Percentiles rank a stretch among this genome's conserved stretches.
Evolutionary conservation across 2,329 filamentous ascomycete genomes (phyloP).

Genomic region (Ascocoryne sarcoides): DNA sequence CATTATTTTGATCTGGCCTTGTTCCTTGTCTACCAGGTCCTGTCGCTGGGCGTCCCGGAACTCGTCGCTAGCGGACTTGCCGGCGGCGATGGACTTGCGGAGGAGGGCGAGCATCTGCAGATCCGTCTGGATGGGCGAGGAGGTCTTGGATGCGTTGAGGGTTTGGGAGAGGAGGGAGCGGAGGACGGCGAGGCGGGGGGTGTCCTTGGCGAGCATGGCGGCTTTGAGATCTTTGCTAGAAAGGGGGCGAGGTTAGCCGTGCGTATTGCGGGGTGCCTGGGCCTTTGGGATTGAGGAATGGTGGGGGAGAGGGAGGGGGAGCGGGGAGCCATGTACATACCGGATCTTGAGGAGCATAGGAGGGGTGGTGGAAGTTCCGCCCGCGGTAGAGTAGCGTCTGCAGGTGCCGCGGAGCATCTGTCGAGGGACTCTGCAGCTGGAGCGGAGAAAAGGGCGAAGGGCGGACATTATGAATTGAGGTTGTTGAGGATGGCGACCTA

Average conservation of each 20-base stretch:
- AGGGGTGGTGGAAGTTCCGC: no score
- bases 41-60: slow-evolving; percentile 54
- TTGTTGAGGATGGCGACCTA: no score
- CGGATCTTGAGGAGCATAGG: no score
- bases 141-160: slow-evolving; percentile 67
- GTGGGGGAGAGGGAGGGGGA: neutral
- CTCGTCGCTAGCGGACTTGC: slow-evolving; percentile 51
- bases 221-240: slow-evolving; percentile 47
- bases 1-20: slow-evolving; percentile 54
- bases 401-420: neutral
- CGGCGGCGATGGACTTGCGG: slow-evolving; percentile 50
- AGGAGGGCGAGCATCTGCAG: slow-evolving; percentile 60
- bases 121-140: slow-evolving; percentile 60
- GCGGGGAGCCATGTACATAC: neutral
- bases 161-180: slow-evolving; percentile 60
- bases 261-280: neutral
- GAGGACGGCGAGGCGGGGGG: slow-evolving; percentile 57
- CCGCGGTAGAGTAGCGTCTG: no score
- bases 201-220: slow-evolving; percentile 58
- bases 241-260: neutral
- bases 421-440: neutral
- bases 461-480: neutral
- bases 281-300: slow-evolving; percentile 3
- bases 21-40: slow-evolving; percentile 65
- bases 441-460: neutral